Base-by-base conservation (phyloP, 345 rosid species). In the Dipteronia dyeriana region DNA sequence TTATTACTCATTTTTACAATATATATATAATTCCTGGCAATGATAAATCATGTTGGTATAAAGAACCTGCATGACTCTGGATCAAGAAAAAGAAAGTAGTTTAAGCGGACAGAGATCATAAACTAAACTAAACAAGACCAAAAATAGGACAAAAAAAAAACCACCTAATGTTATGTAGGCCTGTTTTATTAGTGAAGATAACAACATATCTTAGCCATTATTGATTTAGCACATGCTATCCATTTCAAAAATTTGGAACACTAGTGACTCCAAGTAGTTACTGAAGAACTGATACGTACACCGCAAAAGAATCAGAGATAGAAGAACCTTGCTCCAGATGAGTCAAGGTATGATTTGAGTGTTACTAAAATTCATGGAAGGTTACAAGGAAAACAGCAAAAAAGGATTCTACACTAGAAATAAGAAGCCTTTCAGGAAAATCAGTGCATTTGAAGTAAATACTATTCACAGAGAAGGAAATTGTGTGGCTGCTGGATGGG, bases 1-100 rank as follows among this genome's bases (percentile, higher is more conserved):
- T 25, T 51, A 13, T 20, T 43, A n/a, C 23, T 68, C 56, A 68
- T 41, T 39, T 45, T 39, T 11, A 43, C 12, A 29, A 29, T 17
- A 38, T 17, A 65, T 20, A 9, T n/a, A 51, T 61, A 3, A 20
- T 26, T 26, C 12, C 73, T 7, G 31, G n/a, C n/a, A 25, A 23
- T 56, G 41, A 38, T 56, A 51, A n/a, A 74, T 79, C 53, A 61
- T 38, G 62, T 38, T 14, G 57, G 78, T 49, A 74, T 25, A 45
- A 65, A 61, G 43, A 17, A 67, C n/a, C 63, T 45, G 70, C 7
- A 12, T 6, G 31, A 26, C 22, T 74, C 68, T 51, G 38, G 57
- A 63, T 45, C 29, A 45, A 26, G 34, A 19, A 1, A 3, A 45
- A 45, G 45, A 60, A 23, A 39, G 0, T 34, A 74, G 25, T 70